Evolutionary conservation across 2,329 filamentous ascomycete species (phyloP), one percentile per base, ranked within the genome.

Genomic region (Arthrobotrys megalospora): DNA sequence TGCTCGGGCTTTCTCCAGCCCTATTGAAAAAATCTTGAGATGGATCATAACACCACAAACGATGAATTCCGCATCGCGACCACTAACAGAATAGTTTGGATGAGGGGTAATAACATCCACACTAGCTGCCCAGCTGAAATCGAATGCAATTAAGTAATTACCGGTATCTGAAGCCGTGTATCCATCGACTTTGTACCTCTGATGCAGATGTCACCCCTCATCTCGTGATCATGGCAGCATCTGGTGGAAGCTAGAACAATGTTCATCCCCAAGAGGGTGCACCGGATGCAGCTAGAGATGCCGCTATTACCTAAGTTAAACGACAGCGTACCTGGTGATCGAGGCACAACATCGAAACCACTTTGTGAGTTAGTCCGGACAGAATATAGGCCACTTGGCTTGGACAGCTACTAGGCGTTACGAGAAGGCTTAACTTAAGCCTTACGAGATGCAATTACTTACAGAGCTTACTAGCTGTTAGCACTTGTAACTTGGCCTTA

Each of bases 251-350:
- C 53, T 60, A 60, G 34, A 24, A 60, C 52, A 14, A 36, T 55
- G 52, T 36, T 19, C 50, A 53, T 53, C 50, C n/a, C 28, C 50
- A 34, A 19, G 34, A 43, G 58, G 60, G 21, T 45, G 69, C 48
- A 11, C 69, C 69, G 60, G 69, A 73, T 73, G 69, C 34, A 50
- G 69, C 64, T 73, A 73, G 60, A 60, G 45, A 41, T 47, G 55
- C 41, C 32, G 50, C 50, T 36, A 73, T 73, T 73, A 73, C 69
- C 52, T 73, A 73, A 73, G 19, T 60, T 16, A 60, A 47, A 73
- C 53, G 60, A 64, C n/a, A 41, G 32, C 34, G 58, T 62, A 19
- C 47, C 48, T 58, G 69, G 48, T 48, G 50, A 47, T 62, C 48
- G 36, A 24, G 41, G 48, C 47, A 65, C 52, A 45, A 10, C 58